Evolutionary conservation across 208 protist species (phyloP), one percentile per base, ranked within the genome.

Genomic region (Acanthamoeba castellanii): DNA sequence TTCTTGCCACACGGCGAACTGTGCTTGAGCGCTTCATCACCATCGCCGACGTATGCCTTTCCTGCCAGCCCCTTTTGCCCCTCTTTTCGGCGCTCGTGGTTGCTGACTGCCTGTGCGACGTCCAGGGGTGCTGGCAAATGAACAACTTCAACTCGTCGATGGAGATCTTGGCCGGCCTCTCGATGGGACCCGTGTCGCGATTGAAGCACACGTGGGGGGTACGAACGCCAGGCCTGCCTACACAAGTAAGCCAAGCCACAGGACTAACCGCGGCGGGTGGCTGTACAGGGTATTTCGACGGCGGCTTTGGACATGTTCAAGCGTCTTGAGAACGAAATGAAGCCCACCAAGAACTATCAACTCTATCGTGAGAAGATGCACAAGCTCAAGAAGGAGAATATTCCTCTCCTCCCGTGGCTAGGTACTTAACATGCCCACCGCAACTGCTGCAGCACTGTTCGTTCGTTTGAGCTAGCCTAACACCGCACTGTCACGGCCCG

Each of bases 91-190:
- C 6, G 42, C 18, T 47, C 27, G 47, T 59, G 27, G 37, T 25
- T 25, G 42, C 74, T 82, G 42, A 82, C 74, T 14, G 9, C 16
- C 25, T 59, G 18, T 22, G 55, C 55, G 55, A 0, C 55, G 11
- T 32, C 20, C 37, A 90, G 82, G 82, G 55, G 14, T 90, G 82
- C 57, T 90, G 57, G 47, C 55, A 90, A 47, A 59, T 90, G 82
- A 90, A 90, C 55, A 90, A 90, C 52, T 90, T 90, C 32, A 90
- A 90, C 55, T 90, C 82, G 42, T 70, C 82, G n/a, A 90, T 90
- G 82, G 82, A 90, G 57, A 90, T 90, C 32, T 30, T 90, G 55
- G 82, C 82, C 13, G 82, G 82, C 16, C 82, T 90, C n/a, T 70
- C 55, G 18, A 90, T 90, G 82, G 82, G 82, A 18, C 82, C 82